Base-by-base conservation (phyloP, 2,329 filamentous ascomycete genomes). In the Aspergillus clavatus region DNA sequence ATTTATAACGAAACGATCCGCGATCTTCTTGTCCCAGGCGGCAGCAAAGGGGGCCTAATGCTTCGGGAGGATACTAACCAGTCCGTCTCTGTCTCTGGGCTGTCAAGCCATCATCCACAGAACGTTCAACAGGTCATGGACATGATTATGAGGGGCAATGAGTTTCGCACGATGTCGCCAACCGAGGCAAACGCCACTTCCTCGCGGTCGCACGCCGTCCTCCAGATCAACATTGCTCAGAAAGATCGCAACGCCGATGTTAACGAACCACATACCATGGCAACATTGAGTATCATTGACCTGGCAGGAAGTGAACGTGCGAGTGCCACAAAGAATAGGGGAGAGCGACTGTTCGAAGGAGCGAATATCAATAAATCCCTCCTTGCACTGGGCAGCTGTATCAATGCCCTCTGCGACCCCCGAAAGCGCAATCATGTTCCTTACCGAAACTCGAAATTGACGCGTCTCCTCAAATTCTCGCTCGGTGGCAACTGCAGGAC, bases 321-420 rank as follows among this genome's bases (percentile, higher is more conserved):
- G 1, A 96, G 90, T 46, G 93, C 90, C 19, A 98, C 93, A 16
- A 95, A 96, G 72, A 98, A 98, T 67, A 78, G 93, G 43, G 93
- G 93, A 45, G 91, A 95, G 64, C 80, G 93, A 28, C 73, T 98
- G 28, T 77, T 90, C 11, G 93, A 98, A 69, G 93, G 93, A 52
- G 93, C 93, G 59, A 98, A 98, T 69, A 98, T 98, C 80, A 98
- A 98, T 80, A 96, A 97, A 65, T 98, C 93, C 1, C 77, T 98
- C 2, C 81, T 98, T 12, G 91, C 93, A 0, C 74, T 98, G 7
- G 93, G 93, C 51, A 91, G 91, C 69, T 98, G 93, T 71, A 98
- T 98, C 76, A 98, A 98, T 60, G 94, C 93, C 4, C 82, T 98
- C 12, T 98, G 93, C 71, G 93, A 98, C 62, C 82, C 87, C 4